Evolutionary conservation across 2,329 filamentous ascomycete species (phyloP).

Genomic region (Alternaria sp.): DNA sequence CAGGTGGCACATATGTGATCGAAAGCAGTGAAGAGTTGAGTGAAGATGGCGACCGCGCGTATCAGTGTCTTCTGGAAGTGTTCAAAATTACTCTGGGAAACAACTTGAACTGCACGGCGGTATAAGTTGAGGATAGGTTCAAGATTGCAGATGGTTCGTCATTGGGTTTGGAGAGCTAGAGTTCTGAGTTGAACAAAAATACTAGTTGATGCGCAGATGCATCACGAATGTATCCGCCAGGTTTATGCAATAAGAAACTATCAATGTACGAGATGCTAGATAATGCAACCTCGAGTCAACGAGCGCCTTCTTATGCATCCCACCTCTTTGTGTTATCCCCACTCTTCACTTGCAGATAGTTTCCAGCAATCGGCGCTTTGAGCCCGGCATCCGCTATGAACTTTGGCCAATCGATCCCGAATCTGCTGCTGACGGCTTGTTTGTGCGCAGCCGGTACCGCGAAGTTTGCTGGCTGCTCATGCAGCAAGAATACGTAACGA

Average conservation of each 20-base stretch:
- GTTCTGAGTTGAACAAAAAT: background rate
- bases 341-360: conserved; percentile 37
- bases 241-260: background rate
- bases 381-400: conserved; percentile 35
- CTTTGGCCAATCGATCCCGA: conserved; percentile 32
- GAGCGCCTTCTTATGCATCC: conserved; percentile 3
- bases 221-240: background rate
- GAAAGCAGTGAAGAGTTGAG: conserved; percentile 7
- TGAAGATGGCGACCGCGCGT: background rate
- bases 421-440: conserved; percentile 26
- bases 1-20: conserved; percentile 7
- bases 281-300: background rate
- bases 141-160: background rate
- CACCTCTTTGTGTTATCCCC: conserved; percentile 32
- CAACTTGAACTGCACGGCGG: conserved; percentile 3
- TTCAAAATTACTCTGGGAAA: conserved; percentile 1
- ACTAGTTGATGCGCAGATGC: background rate
- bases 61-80: conserved; percentile 7
- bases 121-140: background rate
- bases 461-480: conserved; percentile 40
- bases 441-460: conserved; percentile 32
- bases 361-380: conserved; percentile 28
- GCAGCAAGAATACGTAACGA: conserved; percentile 43
- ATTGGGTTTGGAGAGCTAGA: background rate
- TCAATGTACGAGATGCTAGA: background rate